Percentiles rank a stretch among this genome's conserved stretches.
Evolutionary conservation across 2,329 filamentous ascomycete genomes (phyloP).

Genomic region (Colletotrichum godetiae): DNA sequence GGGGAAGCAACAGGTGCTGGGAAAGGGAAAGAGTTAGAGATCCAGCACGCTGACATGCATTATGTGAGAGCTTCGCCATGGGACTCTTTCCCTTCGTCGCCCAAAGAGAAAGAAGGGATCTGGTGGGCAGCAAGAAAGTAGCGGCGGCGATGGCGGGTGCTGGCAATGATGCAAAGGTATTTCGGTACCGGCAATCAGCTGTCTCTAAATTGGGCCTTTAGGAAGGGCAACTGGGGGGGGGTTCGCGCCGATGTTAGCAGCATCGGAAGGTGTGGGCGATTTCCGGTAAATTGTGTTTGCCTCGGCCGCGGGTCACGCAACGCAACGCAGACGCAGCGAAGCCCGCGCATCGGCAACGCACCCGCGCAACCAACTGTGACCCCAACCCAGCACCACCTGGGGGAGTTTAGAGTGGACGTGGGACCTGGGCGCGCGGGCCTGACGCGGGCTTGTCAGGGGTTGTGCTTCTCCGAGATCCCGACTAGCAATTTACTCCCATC

Average conservation of each 20-base stretch:
- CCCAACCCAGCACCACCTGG: constrained; percentile 12
- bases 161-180: constrained; percentile 3
- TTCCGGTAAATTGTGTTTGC: constrained; percentile 30
- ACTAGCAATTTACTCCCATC: constrained; percentile 20
- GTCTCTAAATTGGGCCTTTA: neutral
- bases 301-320: constrained; percentile 32
- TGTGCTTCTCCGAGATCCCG: constrained; percentile 30
- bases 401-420: constrained; percentile 7
- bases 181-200: constrained; percentile 32
- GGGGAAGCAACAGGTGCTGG: constrained; percentile 19
- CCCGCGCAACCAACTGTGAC: neutral
- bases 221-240: neutral
- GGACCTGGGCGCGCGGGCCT: constrained; percentile 27
- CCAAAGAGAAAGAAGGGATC: constrained; percentile 9
- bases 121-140: neutral
- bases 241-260: constrained; percentile 24
- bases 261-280: neutral
- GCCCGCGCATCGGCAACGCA: constrained; percentile 5
- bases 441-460: constrained; percentile 33
- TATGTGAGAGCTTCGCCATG: constrained; percentile 33
- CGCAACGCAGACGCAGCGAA: constrained; percentile 3
- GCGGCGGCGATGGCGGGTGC: constrained; percentile 23
- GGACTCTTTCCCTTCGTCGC: constrained; percentile 11
- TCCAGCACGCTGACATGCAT: constrained; percentile 32
- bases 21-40: constrained; percentile 12